These are phyloP conservation scores for Dendrobium officinale DNA, from an alignment of 106 monocot species.

Conservation along the genomic window DNA sequence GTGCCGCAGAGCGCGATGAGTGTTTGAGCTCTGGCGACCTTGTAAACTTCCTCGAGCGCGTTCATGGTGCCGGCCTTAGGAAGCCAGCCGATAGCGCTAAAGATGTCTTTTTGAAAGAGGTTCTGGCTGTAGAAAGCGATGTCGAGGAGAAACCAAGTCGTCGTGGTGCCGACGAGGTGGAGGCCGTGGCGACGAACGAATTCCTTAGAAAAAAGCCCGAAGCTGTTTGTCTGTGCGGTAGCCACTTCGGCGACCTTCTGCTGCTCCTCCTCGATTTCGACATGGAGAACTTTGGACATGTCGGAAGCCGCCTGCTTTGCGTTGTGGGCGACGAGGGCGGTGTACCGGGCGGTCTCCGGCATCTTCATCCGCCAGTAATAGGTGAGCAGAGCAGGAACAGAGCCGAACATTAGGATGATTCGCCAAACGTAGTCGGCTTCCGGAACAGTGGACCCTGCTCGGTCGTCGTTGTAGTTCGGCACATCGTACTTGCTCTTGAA, in stretches of 20 bases:
- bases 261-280: slow-evolving; percentile 17
- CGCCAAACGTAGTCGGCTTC: slow-evolving; percentile 17
- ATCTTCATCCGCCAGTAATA: slow-evolving; percentile 24
- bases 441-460: neutral
- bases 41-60: slow-evolving; percentile 46
- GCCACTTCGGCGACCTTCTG: neutral
- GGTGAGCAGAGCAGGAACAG: slow-evolving; percentile 11
- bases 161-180: slow-evolving; percentile 39
- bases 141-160: slow-evolving; percentile 53
- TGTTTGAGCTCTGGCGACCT: slow-evolving; percentile 42
- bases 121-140: slow-evolving; percentile 58
- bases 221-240: neutral
- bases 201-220: slow-evolving; percentile 26
- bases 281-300: slow-evolving; percentile 13
- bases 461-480: slow-evolving; percentile 4
- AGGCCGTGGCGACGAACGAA: slow-evolving; percentile 31
- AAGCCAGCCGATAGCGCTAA: slow-evolving; percentile 41
- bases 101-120: slow-evolving; percentile 69
- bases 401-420: slow-evolving; percentile 11
- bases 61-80: slow-evolving; percentile 50
- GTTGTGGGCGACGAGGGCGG: slow-evolving; percentile 15
- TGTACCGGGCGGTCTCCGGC: slow-evolving; percentile 19
- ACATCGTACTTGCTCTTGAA: slow-evolving; percentile 5
- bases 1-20: slow-evolving; percentile 52
- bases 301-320: slow-evolving; percentile 9